Evolutionary conservation across 73 alveolate species (phyloP).

Genomic region (Blepharisma stoltei): DNA sequence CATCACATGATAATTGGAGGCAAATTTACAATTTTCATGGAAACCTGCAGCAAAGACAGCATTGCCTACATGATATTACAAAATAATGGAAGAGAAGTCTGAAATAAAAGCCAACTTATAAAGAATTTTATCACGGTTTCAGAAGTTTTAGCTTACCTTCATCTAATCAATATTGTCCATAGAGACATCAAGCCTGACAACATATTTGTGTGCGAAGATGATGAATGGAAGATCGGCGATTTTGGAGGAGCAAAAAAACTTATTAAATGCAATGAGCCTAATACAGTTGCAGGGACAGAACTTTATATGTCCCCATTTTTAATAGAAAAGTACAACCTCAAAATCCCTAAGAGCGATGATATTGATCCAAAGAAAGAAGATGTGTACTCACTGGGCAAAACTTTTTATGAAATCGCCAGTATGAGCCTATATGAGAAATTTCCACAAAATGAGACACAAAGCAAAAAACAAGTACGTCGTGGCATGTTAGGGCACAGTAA

Average conservation of each 20-base stretch:
- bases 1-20: not conserved
- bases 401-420: not conserved
- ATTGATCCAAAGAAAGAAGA: not conserved
- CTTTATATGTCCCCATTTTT: slow-evolving; percentile 67
- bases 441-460: not conserved
- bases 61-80: not conserved
- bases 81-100: not conserved
- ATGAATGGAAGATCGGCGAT: slow-evolving; percentile 55
- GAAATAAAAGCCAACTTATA: not conserved
- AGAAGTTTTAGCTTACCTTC: slow-evolving; percentile 6
- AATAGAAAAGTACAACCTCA: slow-evolving; percentile 41
- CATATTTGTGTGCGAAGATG: slow-evolving; percentile 52
- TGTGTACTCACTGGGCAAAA: not conserved
- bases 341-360: not conserved
- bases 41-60: not conserved
- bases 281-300: slow-evolving; percentile 75
- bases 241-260: slow-evolving; percentile 59
- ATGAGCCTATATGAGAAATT: not conserved
- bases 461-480: not conserved
- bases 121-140: not conserved
- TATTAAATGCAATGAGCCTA: slow-evolving; percentile 43
- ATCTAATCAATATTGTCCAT: slow-evolving; percentile 54
- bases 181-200: slow-evolving; percentile 67
- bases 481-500: too few species aligned
- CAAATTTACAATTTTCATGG: not conserved